Percentiles rank a stretch among this genome's conserved stretches.
These are phyloP conservation scores for Moricandia arvensis DNA, from an alignment of 345 rosid species.

Conservation along the genomic window DNA sequence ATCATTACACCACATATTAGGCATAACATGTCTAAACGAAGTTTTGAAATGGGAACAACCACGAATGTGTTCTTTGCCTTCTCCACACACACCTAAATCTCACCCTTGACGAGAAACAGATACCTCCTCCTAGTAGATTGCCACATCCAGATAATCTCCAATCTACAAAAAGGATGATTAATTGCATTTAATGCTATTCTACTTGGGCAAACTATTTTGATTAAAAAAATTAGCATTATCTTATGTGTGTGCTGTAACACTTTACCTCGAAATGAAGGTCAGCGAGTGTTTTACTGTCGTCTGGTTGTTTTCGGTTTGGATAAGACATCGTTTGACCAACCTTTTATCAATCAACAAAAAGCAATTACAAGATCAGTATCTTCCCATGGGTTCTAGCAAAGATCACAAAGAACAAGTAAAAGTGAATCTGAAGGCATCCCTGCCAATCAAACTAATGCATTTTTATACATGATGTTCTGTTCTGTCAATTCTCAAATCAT, in stretches of 20 bases:
- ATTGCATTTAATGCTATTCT: conserved; percentile 8
- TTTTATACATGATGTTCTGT: background rate
- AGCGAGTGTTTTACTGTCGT: conserved; percentile 65
- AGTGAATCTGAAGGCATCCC: background rate
- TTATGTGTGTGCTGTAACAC: background rate
- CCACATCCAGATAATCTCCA: conserved; percentile 93
- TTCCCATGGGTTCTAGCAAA: background rate
- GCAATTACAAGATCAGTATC: conserved; percentile 16
- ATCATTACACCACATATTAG: conserved; percentile 18
- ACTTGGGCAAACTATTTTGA: background rate
- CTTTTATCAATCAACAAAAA: conserved; percentile 36
- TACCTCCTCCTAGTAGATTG: conserved; percentile 40
- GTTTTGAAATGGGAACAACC: conserved; percentile 16
- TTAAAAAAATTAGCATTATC: background rate
- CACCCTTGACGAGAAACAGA: conserved; percentile 7
- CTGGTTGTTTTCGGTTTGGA: conserved; percentile 65
- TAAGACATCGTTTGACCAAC: conserved; percentile 78
- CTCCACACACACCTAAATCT: background rate
- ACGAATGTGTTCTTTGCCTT: conserved; percentile 12
- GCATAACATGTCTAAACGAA: conserved; percentile 22
- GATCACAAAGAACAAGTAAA: conserved; percentile 1
- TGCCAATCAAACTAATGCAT: background rate
- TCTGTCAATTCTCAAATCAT: background rate
- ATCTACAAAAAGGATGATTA: conserved; percentile 48
- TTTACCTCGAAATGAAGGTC: conserved; percentile 80